Evolutionary conservation across 306 rosid species (phyloP), one percentile per base, ranked within the genome.

Genomic region (Gastrolobium villosum): DNA sequence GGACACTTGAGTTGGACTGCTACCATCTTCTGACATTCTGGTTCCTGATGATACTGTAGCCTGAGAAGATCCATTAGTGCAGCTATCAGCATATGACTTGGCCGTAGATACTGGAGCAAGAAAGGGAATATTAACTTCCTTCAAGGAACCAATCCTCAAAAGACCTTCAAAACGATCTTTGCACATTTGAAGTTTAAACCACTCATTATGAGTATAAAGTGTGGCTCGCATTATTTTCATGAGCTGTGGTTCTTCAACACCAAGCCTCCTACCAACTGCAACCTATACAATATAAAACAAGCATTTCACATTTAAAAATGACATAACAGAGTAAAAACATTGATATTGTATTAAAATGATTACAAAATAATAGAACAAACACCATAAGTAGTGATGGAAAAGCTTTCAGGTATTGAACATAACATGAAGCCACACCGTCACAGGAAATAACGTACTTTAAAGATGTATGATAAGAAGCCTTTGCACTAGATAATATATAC

Each of bases 111-210:
- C 84, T 8, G 90, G 72, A 72, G 90, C 73, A 5, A 88, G 89
- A 56, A 77, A 86, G 52, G 96, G 80, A 43, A 90, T 78, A 76
- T 65, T 82, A 15, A 86, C 93, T 78, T 93, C 96, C 82, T 96
- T 96, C 90, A 96, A 85, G 77, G 92, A 88, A 85, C 93, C 96
- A 36, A 96, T 90, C 85, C 80, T 89, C 87, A 96, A 54, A 37
- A 93, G 90, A 64, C 90, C 88, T 87, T 96, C 98, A 28, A 96
- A 96, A 60, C 90, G 87, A 77, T 96, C 99, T 86, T 93, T 96
- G 80, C 99, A 96, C 99, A 90, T 96, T 63, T 96, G 99, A 81
- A 96, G 98, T 82, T 91, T 91, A 75, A 93, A 96, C 99, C 98
- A 96, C 81, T 96, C 99, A 55, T 85, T 88, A 83, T 96, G 98